phyloP scores from a whole-genome alignment of 169 alveolate species.

The Plasmodium gaboni region DNA sequence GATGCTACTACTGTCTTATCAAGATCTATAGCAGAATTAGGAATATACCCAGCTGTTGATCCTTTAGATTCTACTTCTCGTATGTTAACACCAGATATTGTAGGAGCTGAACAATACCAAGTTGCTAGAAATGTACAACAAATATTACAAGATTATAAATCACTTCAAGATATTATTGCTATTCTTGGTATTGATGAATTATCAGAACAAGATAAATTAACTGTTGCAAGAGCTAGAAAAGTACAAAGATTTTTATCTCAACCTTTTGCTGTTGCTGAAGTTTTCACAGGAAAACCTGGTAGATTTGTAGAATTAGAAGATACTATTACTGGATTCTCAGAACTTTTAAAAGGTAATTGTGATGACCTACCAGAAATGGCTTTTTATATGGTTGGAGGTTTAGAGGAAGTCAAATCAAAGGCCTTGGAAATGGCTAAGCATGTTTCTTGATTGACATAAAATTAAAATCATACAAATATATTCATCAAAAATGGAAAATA shows the following conservation, averaged over 20 bases:
- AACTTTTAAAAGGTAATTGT: slow-evolving; percentile 94
- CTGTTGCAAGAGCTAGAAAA: slow-evolving; percentile 98
- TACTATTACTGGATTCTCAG: slow-evolving; percentile 92
- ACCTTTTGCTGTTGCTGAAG: slow-evolving; percentile 98
- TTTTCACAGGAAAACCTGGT: slow-evolving; percentile 97
- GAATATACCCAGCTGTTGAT: slow-evolving; percentile 99
- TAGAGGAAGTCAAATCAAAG: slow-evolving; percentile 93
- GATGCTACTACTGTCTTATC: slow-evolving; percentile 98
- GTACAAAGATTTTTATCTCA: slow-evolving; percentile 96
- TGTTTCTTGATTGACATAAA: not conserved
- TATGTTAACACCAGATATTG: slow-evolving; percentile 94
- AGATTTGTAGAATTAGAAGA: slow-evolving; percentile 93
- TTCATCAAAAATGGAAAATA: not conserved
- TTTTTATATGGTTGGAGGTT: slow-evolving; percentile 97
- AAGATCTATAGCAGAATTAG: slow-evolving; percentile 96
- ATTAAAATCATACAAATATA: not conserved
- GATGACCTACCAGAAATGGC: slow-evolving; percentile 97
- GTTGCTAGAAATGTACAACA: slow-evolving; percentile 96
- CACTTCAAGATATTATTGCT: slow-evolving; percentile 96
- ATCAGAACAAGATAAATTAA: slow-evolving; percentile 96
- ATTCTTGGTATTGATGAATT: slow-evolving; percentile 97
- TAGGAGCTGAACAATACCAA: slow-evolving; percentile 95
- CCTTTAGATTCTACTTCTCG: slow-evolving; percentile 97
- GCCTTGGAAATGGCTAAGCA: slow-evolving; percentile 87
- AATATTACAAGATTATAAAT: slow-evolving; percentile 95